phyloP scores from a whole-genome alignment of 331 rosid genomes.

The Stylosanthes scabra region DNA sequence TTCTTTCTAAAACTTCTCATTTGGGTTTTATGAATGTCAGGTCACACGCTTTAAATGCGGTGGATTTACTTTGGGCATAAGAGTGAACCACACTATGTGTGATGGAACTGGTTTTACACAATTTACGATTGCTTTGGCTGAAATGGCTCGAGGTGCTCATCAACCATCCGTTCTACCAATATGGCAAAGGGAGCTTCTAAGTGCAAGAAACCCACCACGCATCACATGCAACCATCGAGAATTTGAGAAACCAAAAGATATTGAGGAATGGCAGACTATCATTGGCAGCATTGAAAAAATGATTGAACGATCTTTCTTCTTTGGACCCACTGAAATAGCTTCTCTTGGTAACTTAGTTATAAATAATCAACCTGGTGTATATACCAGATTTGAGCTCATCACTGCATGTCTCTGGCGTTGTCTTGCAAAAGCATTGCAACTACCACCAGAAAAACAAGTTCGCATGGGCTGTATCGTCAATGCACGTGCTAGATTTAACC shows the following conservation, averaged over 20 bases:
- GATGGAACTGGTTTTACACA: slow-evolving; percentile 10
- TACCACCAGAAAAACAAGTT: slow-evolving; percentile 8
- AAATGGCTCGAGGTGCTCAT: slow-evolving; percentile 29
- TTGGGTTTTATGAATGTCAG: no score
- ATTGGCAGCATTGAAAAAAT: no score
- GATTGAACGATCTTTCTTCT: no score
- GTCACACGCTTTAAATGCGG: slow-evolving; percentile 42
- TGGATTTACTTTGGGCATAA: slow-evolving; percentile 15
- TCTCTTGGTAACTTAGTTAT: slow-evolving; percentile 30
- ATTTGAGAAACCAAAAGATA: no score
- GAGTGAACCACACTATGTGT: slow-evolving; percentile 13
- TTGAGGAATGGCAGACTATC: no score
- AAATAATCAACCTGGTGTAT: background rate
- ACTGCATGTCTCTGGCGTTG: slow-evolving; percentile 36
- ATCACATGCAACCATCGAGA: slow-evolving; percentile 39
- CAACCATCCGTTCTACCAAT: slow-evolving; percentile 34
- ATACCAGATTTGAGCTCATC: slow-evolving; percentile 34
- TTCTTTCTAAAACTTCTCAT: no score
- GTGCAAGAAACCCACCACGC: slow-evolving; percentile 38
- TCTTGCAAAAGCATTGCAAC: slow-evolving; percentile 32
- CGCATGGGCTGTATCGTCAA: background rate
- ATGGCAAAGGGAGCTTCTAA: slow-evolving; percentile 39
- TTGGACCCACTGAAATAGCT: no score
- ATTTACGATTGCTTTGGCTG: slow-evolving; percentile 11
- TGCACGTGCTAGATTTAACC: slow-evolving; percentile 4